Percentiles rank a stretch among this genome's conserved stretches.
phyloP scores from a whole-genome alignment of 208 protist species.

The Trichomonas tenax region DNA sequence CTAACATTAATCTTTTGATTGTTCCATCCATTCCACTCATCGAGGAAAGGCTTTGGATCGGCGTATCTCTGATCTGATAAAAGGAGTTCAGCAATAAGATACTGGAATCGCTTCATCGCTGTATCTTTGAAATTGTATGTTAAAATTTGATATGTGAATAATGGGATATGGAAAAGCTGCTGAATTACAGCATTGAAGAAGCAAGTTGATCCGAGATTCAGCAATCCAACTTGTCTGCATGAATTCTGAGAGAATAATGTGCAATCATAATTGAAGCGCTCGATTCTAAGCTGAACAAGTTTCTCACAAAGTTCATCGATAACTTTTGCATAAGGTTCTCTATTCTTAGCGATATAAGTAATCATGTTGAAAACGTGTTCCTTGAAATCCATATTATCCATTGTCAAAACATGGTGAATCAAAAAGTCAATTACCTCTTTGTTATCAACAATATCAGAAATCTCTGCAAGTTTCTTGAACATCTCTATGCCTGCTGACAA shows the following conservation, averaged over 20 bases:
- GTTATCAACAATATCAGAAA: background rate
- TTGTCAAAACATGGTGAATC: background rate
- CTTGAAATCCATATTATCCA: background rate
- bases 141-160: background rate
- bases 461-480: background rate
- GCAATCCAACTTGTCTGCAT: background rate
- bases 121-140: background rate
- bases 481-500: background rate
- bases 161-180: background rate
- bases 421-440: background rate
- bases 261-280: background rate
- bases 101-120: background rate
- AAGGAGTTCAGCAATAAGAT: background rate
- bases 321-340: background rate
- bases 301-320: background rate
- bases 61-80: background rate
- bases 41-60: background rate
- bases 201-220: background rate
- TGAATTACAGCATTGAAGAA: background rate
- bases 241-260: background rate
- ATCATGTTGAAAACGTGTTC: background rate
- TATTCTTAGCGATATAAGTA: background rate
- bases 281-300: background rate
- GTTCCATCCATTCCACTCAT: background rate
- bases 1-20: background rate